A percentile compares a stretch with the other conserved stretches of the same genome.
phyloP scores from a whole-genome alignment of 345 rosid genomes.

The rapeseed (Brassica napus) region DNA sequence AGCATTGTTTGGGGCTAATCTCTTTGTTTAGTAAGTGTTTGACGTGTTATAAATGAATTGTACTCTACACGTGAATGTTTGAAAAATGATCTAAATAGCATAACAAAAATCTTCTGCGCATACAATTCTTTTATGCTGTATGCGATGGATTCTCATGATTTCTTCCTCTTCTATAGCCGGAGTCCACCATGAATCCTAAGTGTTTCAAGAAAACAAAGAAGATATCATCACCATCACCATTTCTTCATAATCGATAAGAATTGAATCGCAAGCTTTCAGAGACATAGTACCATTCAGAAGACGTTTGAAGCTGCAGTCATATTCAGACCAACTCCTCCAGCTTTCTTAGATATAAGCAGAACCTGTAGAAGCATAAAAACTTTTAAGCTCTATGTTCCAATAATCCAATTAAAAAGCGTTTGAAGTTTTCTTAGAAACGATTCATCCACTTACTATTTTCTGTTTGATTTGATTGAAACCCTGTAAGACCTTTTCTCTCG shows the following conservation, averaged over 20 bases:
- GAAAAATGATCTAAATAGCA: neutral
- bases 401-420: neutral
- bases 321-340: constrained; percentile 72
- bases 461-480: constrained; percentile 60
- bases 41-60: neutral
- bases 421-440: neutral
- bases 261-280: neutral
- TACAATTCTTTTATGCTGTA: neutral
- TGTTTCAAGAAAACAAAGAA: neutral
- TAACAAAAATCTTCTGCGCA: neutral
- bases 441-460: constrained; percentile 47
- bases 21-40: neutral
- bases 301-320: constrained; percentile 67
- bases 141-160: constrained; percentile 2
- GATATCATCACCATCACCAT: neutral
- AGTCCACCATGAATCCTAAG: neutral
- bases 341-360: constrained; percentile 59
- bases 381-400: neutral
- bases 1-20: constrained; percentile 45
- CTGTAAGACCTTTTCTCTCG: constrained; percentile 54
- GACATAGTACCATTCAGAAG: constrained; percentile 33
- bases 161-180: neutral
- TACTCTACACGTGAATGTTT: neutral
- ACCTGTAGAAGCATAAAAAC: constrained; percentile 40
- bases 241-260: neutral